A percentile compares a stretch with the other conserved stretches of the same genome.
Evolutionary conservation across 345 rosid species (phyloP).

Genomic region (Raphanus sativus): DNA sequence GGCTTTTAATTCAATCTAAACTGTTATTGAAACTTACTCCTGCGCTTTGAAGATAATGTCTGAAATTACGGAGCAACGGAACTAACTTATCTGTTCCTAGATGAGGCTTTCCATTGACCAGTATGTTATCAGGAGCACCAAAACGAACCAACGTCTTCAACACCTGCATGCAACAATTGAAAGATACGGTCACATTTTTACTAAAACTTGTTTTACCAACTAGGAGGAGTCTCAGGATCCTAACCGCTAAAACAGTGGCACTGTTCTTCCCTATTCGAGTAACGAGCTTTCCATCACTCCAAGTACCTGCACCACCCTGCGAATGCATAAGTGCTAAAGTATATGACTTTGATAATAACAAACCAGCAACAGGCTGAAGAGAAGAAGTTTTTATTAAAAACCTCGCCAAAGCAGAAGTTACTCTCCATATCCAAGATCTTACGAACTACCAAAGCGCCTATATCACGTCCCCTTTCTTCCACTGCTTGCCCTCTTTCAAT

Average conservation of each 20-base stretch:
- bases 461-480: conserved; percentile 91
- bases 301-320: conserved; percentile 99
- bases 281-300: conserved; percentile 99
- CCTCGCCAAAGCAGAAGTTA: conserved; percentile 99
- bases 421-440: conserved; percentile 76
- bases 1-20: conserved; percentile 17
- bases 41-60: conserved; percentile 68
- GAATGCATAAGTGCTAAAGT: conserved; percentile 59
- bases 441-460: conserved; percentile 84
- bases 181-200: conserved; percentile 1
- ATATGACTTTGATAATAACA: conserved; percentile 15
- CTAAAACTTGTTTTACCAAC: background rate
- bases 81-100: conserved; percentile 86
- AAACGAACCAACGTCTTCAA: conserved; percentile 88
- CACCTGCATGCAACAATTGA: conserved; percentile 51
- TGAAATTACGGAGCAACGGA: conserved; percentile 79
- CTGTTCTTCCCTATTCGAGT: conserved; percentile 96
- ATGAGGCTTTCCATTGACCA: conserved; percentile 95
- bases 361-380: conserved; percentile 13
- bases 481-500: conserved; percentile 96
- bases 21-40: conserved; percentile 56
- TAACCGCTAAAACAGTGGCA: conserved; percentile 78
- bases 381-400: conserved; percentile 21
- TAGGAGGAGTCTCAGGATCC: conserved; percentile 16
- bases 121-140: conserved; percentile 81